Percentiles rank a stretch among this genome's conserved stretches.
phyloP scores from a whole-genome alignment of 495 filamentous ascomycete genomes.

The Parathielavia appendiculata region DNA sequence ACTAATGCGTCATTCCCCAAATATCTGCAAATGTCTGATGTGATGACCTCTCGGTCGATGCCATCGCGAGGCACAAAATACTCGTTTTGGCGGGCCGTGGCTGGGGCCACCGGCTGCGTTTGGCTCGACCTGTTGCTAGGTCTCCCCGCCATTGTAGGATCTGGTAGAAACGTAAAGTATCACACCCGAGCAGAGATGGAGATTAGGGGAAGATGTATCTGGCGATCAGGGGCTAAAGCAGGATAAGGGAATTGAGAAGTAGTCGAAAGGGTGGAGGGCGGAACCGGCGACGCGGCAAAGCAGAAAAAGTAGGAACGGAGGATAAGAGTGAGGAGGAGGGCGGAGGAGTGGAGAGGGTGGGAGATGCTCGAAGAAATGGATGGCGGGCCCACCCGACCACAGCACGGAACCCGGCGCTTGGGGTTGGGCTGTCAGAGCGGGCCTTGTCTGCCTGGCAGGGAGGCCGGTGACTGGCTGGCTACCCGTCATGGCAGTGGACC shows the following conservation, averaged over 20 bases:
- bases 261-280: conserved; percentile 15
- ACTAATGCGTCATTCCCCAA: conserved; percentile 88
- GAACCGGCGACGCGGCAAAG: conserved; percentile 21
- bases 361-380: conserved; percentile 29
- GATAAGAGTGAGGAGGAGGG: conserved; percentile 15
- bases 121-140: conserved; percentile 33
- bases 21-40: conserved; percentile 91
- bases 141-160: conserved; percentile 31
- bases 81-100: conserved; percentile 61
- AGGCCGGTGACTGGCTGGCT: conserved; percentile 21
- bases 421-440: conserved; percentile 31
- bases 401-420: conserved; percentile 26
- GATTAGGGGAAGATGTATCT: not conserved
- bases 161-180: not conserved
- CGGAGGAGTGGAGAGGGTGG: conserved; percentile 21
- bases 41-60: conserved; percentile 90
- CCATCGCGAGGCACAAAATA: conserved; percentile 86
- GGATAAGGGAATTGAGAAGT: not conserved
- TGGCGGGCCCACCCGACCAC: conserved; percentile 9
- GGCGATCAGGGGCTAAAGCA: too few relatives aligned
- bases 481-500: conserved; percentile 18
- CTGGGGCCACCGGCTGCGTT: conserved; percentile 34
- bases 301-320: conserved; percentile 18
- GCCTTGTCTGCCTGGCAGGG: conserved; percentile 13
- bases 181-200: too few relatives aligned